Conservation (phyloP, 2,329 filamentous ascomycete species). For the Ceratocystis huliohia region DNA sequence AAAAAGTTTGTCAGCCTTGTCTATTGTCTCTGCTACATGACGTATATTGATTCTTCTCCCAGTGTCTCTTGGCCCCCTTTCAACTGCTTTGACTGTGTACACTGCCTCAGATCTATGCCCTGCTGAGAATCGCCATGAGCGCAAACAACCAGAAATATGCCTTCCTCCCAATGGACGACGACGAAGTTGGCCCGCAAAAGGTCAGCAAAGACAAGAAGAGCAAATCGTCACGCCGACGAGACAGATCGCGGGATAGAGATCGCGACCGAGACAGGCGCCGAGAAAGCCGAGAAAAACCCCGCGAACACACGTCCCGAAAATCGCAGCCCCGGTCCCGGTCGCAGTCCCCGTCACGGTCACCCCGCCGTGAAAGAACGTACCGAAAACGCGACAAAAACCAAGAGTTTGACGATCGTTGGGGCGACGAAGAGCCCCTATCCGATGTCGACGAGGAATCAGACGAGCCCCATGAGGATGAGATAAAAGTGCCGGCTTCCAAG, state of each 20-base stretch:
- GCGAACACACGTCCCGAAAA: background rate
- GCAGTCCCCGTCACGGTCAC: conserved; percentile 28
- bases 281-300: background rate
- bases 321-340: background rate
- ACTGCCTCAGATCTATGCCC: background rate
- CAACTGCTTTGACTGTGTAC: background rate
- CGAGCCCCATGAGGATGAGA: conserved; percentile 41
- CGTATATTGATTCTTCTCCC: background rate
- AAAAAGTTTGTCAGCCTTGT: conserved; percentile 12
- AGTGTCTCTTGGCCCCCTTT: background rate
- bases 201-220: conserved; percentile 14
- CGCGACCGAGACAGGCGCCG: background rate
- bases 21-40: background rate
- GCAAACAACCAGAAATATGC: conserved; percentile 46
- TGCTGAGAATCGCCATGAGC: conserved; percentile 30
- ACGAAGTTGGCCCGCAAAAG: conserved; percentile 36
- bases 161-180: conserved; percentile 54
- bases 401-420: conserved; percentile 67
- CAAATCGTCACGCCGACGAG: conserved; percentile 10
- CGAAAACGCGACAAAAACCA: conserved; percentile 31
- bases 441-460: conserved; percentile 29
- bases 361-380: conserved; percentile 32
- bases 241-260: conserved; percentile 11
- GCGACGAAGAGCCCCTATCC: conserved; percentile 53
- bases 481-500: conserved; percentile 58